Base-by-base conservation (phyloP, 148 eudicot species). In the Nepenthes gracilis region DNA sequence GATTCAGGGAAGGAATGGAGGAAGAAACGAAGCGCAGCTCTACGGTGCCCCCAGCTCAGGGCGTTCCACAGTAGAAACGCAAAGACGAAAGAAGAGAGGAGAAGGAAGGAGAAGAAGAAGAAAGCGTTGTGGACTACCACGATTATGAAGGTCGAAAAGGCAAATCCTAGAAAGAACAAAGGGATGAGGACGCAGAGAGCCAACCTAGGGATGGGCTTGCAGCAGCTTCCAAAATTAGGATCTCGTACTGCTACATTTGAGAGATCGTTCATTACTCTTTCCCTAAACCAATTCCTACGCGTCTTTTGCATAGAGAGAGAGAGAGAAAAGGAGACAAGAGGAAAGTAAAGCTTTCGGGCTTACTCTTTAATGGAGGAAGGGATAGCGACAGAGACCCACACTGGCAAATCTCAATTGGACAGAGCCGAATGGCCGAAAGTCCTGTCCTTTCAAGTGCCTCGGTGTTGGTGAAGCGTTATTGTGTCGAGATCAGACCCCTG, bases 1-100 rank as follows among this genome's bases (percentile, higher is more conserved):
- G 77, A 59, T 13, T 47, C 70, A 37, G 86, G 81, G 45, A 74
- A 79, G 33, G 77, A 79, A 0, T 50, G 71, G 35, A 82, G 79
- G 58, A 68, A 82, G 32, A 56, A n/a, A 14, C 68, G 52, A 14
- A 82, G 56, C 11, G 75, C 67, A 9, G 49, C 58, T 32, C 64
- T 66, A 13, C 77, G 71, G 23, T 23, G 23, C 13, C 58, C 52
- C 60, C 40, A 68, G 47, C 59, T 55, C 60, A 72, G 12, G 32
- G 59, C 35, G 70, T 78, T 79, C 81, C 83, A 78, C 35, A 71
- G 23, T 0, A 82, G 14, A 40, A 82, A 66, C 33, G 75, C 50
- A 13, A 62, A 62, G 23, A 76, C 58, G 34, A 78, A 51, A 57
- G 62, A 48, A 60, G 74, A 73, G 43, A 78, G 70, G 11, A 38